These are phyloP conservation scores for Zea mays DNA, from an alignment of 176 grass and related monocot genomes.

Conservation along the genomic window DNA sequence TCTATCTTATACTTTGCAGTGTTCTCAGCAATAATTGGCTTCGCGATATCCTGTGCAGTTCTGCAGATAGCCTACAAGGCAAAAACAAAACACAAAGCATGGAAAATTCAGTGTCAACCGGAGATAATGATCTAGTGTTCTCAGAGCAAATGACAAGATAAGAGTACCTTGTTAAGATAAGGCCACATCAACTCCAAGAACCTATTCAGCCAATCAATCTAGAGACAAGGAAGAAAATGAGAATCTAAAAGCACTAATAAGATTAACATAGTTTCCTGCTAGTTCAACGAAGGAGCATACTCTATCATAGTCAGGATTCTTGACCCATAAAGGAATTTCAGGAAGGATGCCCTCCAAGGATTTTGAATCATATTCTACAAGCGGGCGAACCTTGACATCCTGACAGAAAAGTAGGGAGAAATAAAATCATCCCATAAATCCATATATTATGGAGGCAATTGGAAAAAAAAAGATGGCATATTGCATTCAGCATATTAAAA, in stretches of 20 bases:
- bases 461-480: no score
- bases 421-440: no score
- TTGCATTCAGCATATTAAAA: no score
- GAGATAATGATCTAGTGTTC: slow-evolving; percentile 23
- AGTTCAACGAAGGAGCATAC: slow-evolving; percentile 44
- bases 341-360: slow-evolving; percentile 79
- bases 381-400: slow-evolving; percentile 66
- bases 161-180: slow-evolving; percentile 80
- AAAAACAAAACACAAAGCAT: slow-evolving; percentile 33
- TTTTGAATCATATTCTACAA: slow-evolving; percentile 75
- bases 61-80: slow-evolving; percentile 76
- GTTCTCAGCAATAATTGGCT: slow-evolving; percentile 88
- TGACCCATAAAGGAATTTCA: slow-evolving; percentile 97
- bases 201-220: slow-evolving; percentile 98
- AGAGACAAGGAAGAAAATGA: slow-evolving; percentile 23
- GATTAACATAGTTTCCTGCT: background rate
- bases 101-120: slow-evolving; percentile 26
- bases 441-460: no score
- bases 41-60: slow-evolving; percentile 74
- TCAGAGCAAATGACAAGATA: slow-evolving; percentile 24
- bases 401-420: slow-evolving; percentile 29
- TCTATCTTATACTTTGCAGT: slow-evolving; percentile 84
- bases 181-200: slow-evolving; percentile 94
- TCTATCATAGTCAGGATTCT: slow-evolving; percentile 94
- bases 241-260: background rate